A percentile compares a stretch with the other conserved stretches of the same genome.
Evolutionary conservation across 306 rosid genomes (phyloP).

Genomic region (Abrus precatorius): DNA sequence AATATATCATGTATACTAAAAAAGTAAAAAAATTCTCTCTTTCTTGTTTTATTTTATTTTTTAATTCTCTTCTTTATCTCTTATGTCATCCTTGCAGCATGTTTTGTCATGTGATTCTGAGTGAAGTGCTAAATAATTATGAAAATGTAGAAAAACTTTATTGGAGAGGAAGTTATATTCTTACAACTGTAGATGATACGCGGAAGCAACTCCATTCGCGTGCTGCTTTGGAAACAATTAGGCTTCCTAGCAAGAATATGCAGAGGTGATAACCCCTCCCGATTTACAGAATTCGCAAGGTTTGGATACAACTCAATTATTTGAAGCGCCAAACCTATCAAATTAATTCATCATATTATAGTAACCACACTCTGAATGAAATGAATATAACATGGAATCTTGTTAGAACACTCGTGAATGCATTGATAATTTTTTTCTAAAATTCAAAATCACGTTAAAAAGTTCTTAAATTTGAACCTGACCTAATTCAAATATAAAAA

Average conservation of each 20-base stretch:
- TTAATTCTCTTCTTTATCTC: no score
- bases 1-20: no score
- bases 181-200: constrained; percentile 52
- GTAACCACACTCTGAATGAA: background rate
- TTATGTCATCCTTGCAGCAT: background rate
- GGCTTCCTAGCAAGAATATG: constrained; percentile 61
- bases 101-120: background rate
- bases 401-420: no score
- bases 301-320: constrained; percentile 47
- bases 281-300: constrained; percentile 47
- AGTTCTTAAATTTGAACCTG: no score
- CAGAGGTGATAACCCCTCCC: constrained; percentile 52
- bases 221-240: constrained; percentile 58
- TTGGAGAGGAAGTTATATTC: constrained; percentile 4
- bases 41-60: no score
- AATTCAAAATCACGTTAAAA: no score
- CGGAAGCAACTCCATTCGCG: constrained; percentile 48
- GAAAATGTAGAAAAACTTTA: background rate
- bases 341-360: constrained; percentile 44
- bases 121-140: background rate
- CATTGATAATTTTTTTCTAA: no score
- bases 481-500: no score
- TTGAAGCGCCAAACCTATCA: constrained; percentile 60
- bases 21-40: no score
- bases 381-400: background rate